These are phyloP conservation scores for Neofusicoccum parvum DNA, from an alignment of 2,329 filamentous ascomycete species.

Conservation along the genomic window DNA sequence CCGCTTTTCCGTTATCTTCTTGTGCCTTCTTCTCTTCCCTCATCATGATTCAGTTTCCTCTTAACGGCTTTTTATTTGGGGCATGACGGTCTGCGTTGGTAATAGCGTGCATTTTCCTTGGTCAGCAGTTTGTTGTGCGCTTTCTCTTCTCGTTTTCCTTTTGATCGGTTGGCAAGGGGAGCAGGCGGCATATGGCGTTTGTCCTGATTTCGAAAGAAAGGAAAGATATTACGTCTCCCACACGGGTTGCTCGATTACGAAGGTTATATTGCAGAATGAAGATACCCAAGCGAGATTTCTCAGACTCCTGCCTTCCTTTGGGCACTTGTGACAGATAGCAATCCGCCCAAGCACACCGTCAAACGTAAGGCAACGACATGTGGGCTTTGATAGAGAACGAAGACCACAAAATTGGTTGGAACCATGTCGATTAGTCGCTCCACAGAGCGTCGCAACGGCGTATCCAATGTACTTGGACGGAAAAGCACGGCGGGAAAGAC, in stretches of 20 bases:
- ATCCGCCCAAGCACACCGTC: too few species aligned
- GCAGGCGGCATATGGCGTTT: slow-evolving; percentile 7
- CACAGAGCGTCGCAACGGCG: too few species aligned
- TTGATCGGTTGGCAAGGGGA: background rate
- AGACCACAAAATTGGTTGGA: too few species aligned
- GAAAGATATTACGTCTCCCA: slow-evolving; percentile 13
- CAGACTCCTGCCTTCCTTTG: background rate
- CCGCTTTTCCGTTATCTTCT: slow-evolving; percentile 5
- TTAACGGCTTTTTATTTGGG: background rate
- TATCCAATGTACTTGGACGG: too few species aligned
- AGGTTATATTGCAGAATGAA: background rate
- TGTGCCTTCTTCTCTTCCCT: background rate
- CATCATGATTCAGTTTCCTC: background rate
- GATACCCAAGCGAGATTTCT: background rate
- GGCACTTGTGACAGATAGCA: too few species aligned
- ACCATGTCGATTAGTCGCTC: too few species aligned
- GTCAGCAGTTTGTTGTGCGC: background rate
- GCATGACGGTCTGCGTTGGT: background rate
- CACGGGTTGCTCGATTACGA: slow-evolving; percentile 11
- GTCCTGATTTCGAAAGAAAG: slow-evolving; percentile 3
- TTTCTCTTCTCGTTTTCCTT: background rate
- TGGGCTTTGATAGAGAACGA: too few species aligned
- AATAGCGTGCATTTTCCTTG: slow-evolving; percentile 2
- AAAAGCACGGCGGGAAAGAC: too few species aligned
- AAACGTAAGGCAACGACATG: too few species aligned